Evolutionary conservation across 441 rosid genomes (phyloP), one percentile per base, ranked within the genome.

Genomic region (Viola pubescens): DNA sequence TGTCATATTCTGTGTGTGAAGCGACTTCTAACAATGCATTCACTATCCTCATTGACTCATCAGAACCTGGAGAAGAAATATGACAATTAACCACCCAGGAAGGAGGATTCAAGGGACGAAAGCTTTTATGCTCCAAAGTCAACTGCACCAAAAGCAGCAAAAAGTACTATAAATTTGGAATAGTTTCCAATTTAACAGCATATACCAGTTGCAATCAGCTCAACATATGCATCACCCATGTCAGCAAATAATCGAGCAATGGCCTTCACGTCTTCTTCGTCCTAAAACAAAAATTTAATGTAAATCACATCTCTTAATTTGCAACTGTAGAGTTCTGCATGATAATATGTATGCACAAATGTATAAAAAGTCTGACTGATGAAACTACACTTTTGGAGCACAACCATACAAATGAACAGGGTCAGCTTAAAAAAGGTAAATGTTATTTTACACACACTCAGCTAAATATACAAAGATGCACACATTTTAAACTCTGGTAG

Each of bases 241-340:
- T 91, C 99, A 61, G 99, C 95, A 63, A 94, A 88, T 73, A 94
- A 81, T 60, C 98, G 85, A 74, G 94, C 99, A 63, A 94, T 90
- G 65, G 99, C 98, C 77, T 91, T 94, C 75, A 91, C 85, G 79
- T 91, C 99, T 79, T 94, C 99, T 68, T 91, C 99, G 70, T 94
- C 98, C 98, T 94, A 84, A 68, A 60, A 74, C 70, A 59, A 69
- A 63, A 45, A 65, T 64, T 49, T 40, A 40, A 52, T 43, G 5
- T 48, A 73, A 75, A 62, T 45, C 50, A 45, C 12, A 72, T 60
- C 38, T 46, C 50, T 42, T 9, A 58, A 48, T 54, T 37, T 26
- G 47, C 39, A 55, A 60, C 3, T 6, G 11, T 46, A 34, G 5
- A 11, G 60, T 57, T 37, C 52, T 40, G 13, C 8, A 5, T 10